Evolutionary conservation across 441 rosid species (phyloP), one percentile per base, ranked within the genome.

Genomic region (Erodium moschatum): DNA sequence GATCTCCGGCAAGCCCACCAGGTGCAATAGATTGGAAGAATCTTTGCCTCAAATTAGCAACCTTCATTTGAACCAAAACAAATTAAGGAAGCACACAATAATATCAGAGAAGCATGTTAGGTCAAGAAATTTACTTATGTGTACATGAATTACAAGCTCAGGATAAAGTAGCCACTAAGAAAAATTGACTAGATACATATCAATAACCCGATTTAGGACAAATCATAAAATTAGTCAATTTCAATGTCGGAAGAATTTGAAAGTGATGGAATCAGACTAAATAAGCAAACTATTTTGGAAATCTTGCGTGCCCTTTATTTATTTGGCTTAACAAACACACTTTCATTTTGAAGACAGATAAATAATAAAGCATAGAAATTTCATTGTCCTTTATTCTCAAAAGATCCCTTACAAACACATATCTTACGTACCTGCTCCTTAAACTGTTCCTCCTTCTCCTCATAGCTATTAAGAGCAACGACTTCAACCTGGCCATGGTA

Each of bases 1-100:
- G 85, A 78, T 96, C 99, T 76, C 99, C 99, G 29, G 98, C 99
- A 76, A 96, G 99, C 33, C 99, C 99, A 18, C 99, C 99, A 72
- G 97, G 98, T 40, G 96, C 96, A 69, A 96, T 86, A 67, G 99
- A 96, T 70, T 92, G 97, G 78, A 79, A 81, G 76, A 96, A 96
- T 48, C 86, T 82, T 78, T 89, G 89, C 83, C 97, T 90, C 85
- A 96, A 85, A 78, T 69, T 77, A 74, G 91, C 85, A 70, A 92
- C 97, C 99, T 92, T 79, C 71, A 75, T 44, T 64, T 54, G 31
- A 60, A 60, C 31, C 64, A 60, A 60, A 60, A 60, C 21, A 60
- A 70, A 8, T 64, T 38, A 27, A 52, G 71, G 48, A 40, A 40
- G 44, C 44, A 7, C 44, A 40, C 44, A 7, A 40, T 40, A 40